A percentile compares a stretch with the other conserved stretches of the same genome.
phyloP scores from a whole-genome alignment of 2,329 filamentous ascomycete species.

The Cryphonectria nitschkei region DNA sequence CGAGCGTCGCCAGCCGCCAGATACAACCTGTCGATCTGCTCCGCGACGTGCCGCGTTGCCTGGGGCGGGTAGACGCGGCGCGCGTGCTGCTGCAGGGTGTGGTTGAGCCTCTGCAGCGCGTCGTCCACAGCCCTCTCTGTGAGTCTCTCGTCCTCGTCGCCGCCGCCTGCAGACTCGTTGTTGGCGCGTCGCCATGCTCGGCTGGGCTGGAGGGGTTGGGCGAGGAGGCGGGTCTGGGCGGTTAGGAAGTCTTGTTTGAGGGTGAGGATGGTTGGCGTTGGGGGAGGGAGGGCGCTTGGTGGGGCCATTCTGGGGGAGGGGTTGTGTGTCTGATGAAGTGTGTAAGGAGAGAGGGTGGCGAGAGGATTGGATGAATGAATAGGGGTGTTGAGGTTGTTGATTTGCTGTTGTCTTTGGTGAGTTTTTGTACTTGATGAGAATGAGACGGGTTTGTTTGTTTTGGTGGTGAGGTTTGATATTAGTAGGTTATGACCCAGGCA shows the following conservation, averaged over 20 bases:
- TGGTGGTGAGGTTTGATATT: neutral
- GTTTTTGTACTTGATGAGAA: neutral
- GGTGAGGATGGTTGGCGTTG: slow-evolving; percentile 59
- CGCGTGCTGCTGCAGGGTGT: slow-evolving; percentile 65
- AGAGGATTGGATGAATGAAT: too few species aligned
- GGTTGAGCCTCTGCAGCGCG: slow-evolving; percentile 62
- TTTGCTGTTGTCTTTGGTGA: neutral
- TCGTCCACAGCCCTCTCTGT: slow-evolving; percentile 58
- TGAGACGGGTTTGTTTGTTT: neutral
- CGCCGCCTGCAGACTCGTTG: slow-evolving; percentile 41
- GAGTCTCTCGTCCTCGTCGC: slow-evolving; percentile 39
- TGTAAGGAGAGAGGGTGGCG: too few species aligned
- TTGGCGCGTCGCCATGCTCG: slow-evolving; percentile 56
- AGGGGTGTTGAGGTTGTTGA: neutral
- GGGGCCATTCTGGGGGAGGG: neutral
- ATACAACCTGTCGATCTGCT: slow-evolving; percentile 72
- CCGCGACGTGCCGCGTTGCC: slow-evolving; percentile 71
- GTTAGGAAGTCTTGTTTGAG: slow-evolving; percentile 68
- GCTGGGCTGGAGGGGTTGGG: slow-evolving; percentile 61
- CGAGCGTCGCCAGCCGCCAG: slow-evolving; percentile 46
- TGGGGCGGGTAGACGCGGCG: slow-evolving; percentile 69
- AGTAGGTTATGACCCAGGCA: neutral
- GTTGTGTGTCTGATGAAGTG: neutral
- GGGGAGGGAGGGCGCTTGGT: neutral
- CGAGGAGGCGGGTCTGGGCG: slow-evolving; percentile 65